Percentiles rank a stretch among this genome's conserved stretches.
phyloP scores from a whole-genome alignment of 495 filamentous ascomycete genomes.

The Symbiotaphrina buchneri region DNA sequence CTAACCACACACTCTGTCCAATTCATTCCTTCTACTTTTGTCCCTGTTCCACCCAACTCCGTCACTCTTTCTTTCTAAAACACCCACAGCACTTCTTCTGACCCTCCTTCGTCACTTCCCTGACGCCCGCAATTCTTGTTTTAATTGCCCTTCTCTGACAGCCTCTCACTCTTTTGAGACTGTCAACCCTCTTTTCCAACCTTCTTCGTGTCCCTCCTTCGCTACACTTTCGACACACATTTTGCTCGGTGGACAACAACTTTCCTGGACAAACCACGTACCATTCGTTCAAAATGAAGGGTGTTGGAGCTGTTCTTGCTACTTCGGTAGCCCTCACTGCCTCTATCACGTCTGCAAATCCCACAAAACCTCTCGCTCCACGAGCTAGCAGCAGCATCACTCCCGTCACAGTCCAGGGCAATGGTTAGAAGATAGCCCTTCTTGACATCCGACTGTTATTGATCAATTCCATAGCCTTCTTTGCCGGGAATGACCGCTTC shows the following conservation, averaged over 20 bases:
- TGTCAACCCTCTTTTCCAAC: no score
- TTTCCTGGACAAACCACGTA: neutral
- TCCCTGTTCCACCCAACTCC: no score
- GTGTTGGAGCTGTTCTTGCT: constrained; percentile 2
- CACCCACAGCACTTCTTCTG: no score
- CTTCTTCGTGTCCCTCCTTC: no score
- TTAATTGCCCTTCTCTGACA: neutral
- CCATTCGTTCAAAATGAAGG: constrained; percentile 4
- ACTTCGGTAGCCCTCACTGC: constrained; percentile 5
- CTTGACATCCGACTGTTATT: neutral
- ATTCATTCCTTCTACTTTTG: no score
- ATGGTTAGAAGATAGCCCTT: constrained; percentile 17
- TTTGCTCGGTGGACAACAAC: no score
- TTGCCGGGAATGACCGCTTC: constrained; percentile 61
- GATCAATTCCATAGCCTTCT: constrained; percentile 40
- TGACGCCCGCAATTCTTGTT: no score
- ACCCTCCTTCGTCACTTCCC: no score
- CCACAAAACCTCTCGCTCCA: neutral
- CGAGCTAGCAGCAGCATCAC: constrained; percentile 4
- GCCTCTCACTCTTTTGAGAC: constrained; percentile 1
- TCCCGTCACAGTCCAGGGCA: constrained; percentile 20
- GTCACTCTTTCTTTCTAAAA: no score
- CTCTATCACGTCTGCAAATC: constrained; percentile 1
- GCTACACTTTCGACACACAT: no score
- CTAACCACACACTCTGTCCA: no score